phyloP scores from a whole-genome alignment of 208 protist species.

The Trypanosoma conorhini region DNA sequence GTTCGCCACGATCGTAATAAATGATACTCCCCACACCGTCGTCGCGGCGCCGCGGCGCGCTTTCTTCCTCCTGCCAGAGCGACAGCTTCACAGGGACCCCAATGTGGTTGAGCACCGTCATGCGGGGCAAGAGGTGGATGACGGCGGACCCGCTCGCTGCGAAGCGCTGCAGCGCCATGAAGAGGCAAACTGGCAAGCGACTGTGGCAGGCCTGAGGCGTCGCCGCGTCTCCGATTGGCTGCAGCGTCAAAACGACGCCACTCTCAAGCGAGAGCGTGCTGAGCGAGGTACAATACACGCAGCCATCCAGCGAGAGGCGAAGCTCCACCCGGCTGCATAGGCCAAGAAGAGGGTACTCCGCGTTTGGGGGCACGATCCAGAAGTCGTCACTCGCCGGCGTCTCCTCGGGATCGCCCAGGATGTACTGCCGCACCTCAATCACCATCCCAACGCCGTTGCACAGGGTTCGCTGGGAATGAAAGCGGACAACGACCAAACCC shows the following conservation, averaged over 20 bases:
- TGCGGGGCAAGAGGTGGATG: slow-evolving; percentile 62
- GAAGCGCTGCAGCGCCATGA: slow-evolving; percentile 46
- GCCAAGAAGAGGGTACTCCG: slow-evolving; percentile 27
- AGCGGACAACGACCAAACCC: slow-evolving; percentile 43
- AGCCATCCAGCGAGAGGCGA: slow-evolving; percentile 14
- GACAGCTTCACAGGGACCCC: slow-evolving; percentile 59
- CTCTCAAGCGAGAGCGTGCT: slow-evolving; percentile 22
- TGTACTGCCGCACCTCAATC: slow-evolving; percentile 35
- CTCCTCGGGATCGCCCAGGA: slow-evolving; percentile 22
- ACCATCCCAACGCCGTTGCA: slow-evolving; percentile 51
- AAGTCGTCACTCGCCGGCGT: slow-evolving; percentile 11
- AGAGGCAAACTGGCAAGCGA: slow-evolving; percentile 43
- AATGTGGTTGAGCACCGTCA: slow-evolving; percentile 73
- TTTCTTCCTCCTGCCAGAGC: slow-evolving; percentile 57
- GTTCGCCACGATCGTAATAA: background rate
- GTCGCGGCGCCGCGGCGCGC: background rate
- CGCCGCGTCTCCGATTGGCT: slow-evolving; percentile 2
- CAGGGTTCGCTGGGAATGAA: slow-evolving; percentile 52
- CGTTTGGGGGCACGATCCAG: slow-evolving; percentile 24
- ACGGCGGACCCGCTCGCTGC: slow-evolving; percentile 47
- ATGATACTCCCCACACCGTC: background rate
- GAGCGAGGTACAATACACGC: slow-evolving; percentile 23
- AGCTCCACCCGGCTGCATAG: slow-evolving; percentile 27
- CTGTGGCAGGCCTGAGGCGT: background rate
- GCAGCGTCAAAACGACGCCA: slow-evolving; percentile 18